Base-by-base conservation (phyloP, 2,329 filamentous ascomycete genomes). In the Rugonectria rugulosa region DNA sequence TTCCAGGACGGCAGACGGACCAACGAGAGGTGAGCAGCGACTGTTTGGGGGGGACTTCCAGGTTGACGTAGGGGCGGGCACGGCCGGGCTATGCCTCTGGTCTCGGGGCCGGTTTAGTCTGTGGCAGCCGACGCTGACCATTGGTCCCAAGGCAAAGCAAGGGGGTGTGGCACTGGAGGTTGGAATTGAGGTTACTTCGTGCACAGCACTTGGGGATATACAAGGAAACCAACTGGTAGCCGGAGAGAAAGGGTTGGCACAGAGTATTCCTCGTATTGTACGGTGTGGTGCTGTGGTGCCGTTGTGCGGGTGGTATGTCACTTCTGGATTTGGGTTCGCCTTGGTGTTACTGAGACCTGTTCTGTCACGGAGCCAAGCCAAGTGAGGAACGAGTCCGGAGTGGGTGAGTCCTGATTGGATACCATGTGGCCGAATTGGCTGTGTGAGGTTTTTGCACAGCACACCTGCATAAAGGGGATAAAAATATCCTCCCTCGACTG, bases 101-200 rank as follows among this genome's bases (percentile, higher is more conserved):
- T 36, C 57, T 67, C 63, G 64, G 64, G 55, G 57, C 65, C 65
- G 65, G 62, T 63, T 60, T 60, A 57, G 57, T 49, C 51, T 41
- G 42, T 42, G 20, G 41, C 52, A 56, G 40, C 62, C 63, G 65
- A 64, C 24, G 55, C 32, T 45, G 56, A 54, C 52, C 40, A 66
- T 67, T 67, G 64, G 64, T 49, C 48, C 53, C 37, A 55, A 34
- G 12, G 19, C 26, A 21, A 32, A 32, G n/a, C 29, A 32, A 5
- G 12, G 29, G 29, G 29, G 12, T 32, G 12, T 32, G 29, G 6
- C 6, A 27, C 24, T 40, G 29, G 38, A 38, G 41, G 40, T 15
- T 29, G 36, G 26, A 19, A 23, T 20, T 11, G 43, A 21, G 44
- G n/a, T 27, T 34, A 20, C 21, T 19, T 32, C 17, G 41, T 24